Base-by-base conservation (phyloP, 441 rosid species). In the Daphne laureola region DNA sequence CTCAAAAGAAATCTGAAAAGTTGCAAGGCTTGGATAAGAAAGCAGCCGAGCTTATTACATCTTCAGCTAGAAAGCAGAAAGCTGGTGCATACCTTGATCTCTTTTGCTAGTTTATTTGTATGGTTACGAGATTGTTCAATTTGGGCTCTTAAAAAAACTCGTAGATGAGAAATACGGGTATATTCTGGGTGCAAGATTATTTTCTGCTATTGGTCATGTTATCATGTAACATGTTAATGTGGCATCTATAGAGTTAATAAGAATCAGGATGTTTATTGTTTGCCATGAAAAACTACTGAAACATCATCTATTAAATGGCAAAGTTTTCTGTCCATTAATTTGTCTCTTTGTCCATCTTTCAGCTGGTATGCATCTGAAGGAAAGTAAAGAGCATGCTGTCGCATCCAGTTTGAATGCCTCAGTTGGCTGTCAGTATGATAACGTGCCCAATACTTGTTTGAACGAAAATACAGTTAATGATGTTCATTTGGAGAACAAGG, bases 11-110 rank as follows among this genome's bases (percentile, higher is more conserved):
- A 46, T 51, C 75, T 45, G 94, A 83, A 55, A 79, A 70, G 62
- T 76, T 63, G 12, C 75, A 77, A 60, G 67, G 59, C 52, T 67
- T 68, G 8, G 76, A 69, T 49, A 80, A 73, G 74, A 81, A 74
- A 70, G 81, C 58, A n/a, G 35, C 73, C 1, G 87, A 78, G 64
- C 56, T 86, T 51, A 83, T 86, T 54, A 72, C 90, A 18, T 86
- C 94, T 51, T 86, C 94, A 1, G 72, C 67, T 14, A 78, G 90
- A 64, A 83, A 81, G 72, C 85, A 73, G 62, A 79, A 53, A 67
- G 54, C 55, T 50, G 74, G 83, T 83, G 64, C 55, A 53, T 48
- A 67, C 25, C 55, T 45, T 13, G 7, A 17, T 61, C 58, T 50
- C 6, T 35, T 43, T 12, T 21, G 14, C 50, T 56, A 49, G 26